phyloP scores from a whole-genome alignment of 331 rosid species.

The Rhamnella rubrinervis region DNA sequence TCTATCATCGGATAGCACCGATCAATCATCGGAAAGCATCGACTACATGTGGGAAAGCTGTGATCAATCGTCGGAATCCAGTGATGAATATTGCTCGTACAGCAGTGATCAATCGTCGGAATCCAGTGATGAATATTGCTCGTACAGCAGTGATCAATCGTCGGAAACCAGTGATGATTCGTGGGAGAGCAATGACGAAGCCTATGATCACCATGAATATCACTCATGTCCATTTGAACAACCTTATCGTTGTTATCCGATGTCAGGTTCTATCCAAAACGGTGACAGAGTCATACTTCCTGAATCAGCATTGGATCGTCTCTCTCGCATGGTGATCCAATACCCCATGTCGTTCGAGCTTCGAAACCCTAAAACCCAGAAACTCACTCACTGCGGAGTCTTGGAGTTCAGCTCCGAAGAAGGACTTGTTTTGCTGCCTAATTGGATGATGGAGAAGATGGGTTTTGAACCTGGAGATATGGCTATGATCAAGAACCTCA shows the following conservation, averaged over 20 bases:
- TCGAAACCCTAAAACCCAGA: background rate
- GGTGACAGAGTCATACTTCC: slow-evolving; percentile 29
- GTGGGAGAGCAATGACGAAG: too few relatives aligned
- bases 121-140: too few relatives aligned
- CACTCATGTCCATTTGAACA: background rate
- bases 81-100: too few relatives aligned
- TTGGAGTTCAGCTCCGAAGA: slow-evolving; percentile 20
- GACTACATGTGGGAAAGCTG: too few relatives aligned
- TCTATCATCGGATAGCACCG: too few relatives aligned
- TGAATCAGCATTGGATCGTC: slow-evolving; percentile 18
- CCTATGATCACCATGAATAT: too few relatives aligned
- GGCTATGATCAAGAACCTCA: slow-evolving; percentile 1
- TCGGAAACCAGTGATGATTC: too few relatives aligned
- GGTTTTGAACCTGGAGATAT: background rate
- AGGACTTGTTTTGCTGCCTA: background rate
- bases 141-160: too few relatives aligned
- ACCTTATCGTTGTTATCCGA: slow-evolving; percentile 9
- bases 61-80: too few relatives aligned
- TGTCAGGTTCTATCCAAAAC: background rate
- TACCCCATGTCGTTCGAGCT: slow-evolving; percentile 23
- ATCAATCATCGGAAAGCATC: too few relatives aligned
- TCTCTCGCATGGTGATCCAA: background rate
- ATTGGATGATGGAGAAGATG: slow-evolving; percentile 26
- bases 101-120: too few relatives aligned
- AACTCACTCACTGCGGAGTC: slow-evolving; percentile 19